Evolutionary conservation across 2,329 filamentous ascomycete species (phyloP), one percentile per base, ranked within the genome.

Genomic region (Aspergillus udagawae): DNA sequence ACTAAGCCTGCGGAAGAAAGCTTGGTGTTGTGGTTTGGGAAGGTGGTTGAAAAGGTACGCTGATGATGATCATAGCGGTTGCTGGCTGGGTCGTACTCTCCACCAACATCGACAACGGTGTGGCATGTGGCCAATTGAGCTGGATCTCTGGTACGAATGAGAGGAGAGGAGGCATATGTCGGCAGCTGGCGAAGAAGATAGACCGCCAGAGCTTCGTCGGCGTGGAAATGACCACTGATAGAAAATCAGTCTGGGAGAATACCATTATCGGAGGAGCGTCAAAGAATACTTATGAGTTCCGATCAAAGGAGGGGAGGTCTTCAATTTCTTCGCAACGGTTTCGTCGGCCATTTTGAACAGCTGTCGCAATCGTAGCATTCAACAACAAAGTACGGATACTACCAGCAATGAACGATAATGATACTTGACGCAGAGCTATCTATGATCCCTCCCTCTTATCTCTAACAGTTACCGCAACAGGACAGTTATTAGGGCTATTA

Each of bases 61-160:
- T 99, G 94, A 83, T 99, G 94, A 80, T 99, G 94, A 77, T 99
- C 94, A 81, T 90, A 99, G 68, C 93, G 89, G 76, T 91, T 86
- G 63, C 77, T 78, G 52, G 79, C 74, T 55, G 90, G 78, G 70
- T 96, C 89, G 78, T 99, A 97, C 75, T 93, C 90, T 67, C 92
- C 93, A 70, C 93, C 92, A n/a, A 97, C 94, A 72, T 99, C 94
- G 66, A 97, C 93, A 58, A 99, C 92, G 55, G 91, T 96, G 80
- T 97, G 90, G 82, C 93, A 97, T 58, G 83, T 85, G 44, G 86
- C 83, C 42, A 99, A 87, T 32, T 88, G 74, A 27, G 85, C 83
- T 20, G 91, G 86, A 75, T 99, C 92, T 69, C 94, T 90, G 50
- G 92, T 96, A 66, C 94, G 92, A 52, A 96, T 81, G 47, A 99